Percentiles rank a stretch among this genome's conserved stretches.
phyloP scores from a whole-genome alignment of 805 yeast species.

The Metschnikowia koreensis region DNA sequence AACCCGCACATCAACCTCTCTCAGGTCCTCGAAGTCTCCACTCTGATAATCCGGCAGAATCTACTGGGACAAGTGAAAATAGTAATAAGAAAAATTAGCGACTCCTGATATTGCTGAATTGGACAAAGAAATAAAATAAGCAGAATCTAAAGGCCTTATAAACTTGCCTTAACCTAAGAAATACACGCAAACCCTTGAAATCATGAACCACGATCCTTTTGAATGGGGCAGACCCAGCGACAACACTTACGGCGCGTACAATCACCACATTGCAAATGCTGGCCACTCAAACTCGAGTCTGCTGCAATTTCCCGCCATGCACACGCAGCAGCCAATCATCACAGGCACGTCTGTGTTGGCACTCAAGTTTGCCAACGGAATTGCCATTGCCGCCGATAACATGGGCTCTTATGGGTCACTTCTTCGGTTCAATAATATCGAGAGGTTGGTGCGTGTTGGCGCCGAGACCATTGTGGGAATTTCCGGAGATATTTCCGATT shows the following conservation, averaged over 20 bases:
- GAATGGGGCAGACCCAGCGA: conserved; percentile 95
- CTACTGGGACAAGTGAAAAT: not conserved
- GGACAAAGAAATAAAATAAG: no score
- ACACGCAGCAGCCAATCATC: conserved; percentile 91
- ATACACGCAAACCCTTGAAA: not conserved
- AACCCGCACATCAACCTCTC: not conserved
- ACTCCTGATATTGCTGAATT: no score
- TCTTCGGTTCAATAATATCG: conserved; percentile 79
- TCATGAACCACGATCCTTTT: conserved; percentile 93
- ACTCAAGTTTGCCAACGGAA: conserved; percentile 85
- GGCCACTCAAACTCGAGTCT: not conserved
- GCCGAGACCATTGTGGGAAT: conserved; percentile 84
- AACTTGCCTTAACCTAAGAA: not conserved
- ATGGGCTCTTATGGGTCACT: conserved; percentile 91
- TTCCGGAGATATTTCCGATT: conserved; percentile 92
- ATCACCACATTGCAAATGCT: conserved; percentile 69
- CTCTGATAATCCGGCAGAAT: not conserved
- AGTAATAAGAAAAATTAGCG: no score
- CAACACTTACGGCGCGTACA: conserved; percentile 78
- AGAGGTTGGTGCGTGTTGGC: conserved; percentile 84
- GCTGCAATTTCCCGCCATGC: conserved; percentile 62
- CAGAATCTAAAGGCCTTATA: not conserved
- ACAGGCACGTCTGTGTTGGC: conserved; percentile 97
- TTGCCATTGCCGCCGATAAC: conserved; percentile 92
- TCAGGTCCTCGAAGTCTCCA: no score